A percentile compares a stretch with the other conserved stretches of the same genome.
These are phyloP conservation scores for Tetrapyrgos nigripes DNA, from an alignment of 1,284 basidiomycete genomes.

Conservation along the genomic window DNA sequence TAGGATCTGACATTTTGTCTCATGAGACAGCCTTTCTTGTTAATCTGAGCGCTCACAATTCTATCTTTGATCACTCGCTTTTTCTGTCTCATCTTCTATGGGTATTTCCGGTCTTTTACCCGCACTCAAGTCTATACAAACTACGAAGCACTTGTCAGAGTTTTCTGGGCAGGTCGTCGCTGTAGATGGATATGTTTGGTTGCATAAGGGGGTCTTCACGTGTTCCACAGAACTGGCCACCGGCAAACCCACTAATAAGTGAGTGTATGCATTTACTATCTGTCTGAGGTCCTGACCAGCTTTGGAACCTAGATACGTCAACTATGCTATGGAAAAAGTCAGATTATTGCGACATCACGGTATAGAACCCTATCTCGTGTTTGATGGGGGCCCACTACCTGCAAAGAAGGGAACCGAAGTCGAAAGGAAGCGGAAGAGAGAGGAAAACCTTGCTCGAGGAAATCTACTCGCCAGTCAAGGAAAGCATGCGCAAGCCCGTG, in stretches of 20 bases:
- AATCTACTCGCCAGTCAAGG: slow-evolving; percentile 80
- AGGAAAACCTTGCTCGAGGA: slow-evolving; percentile 73
- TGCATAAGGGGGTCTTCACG: slow-evolving; percentile 93
- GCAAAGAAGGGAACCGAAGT: slow-evolving; percentile 93
- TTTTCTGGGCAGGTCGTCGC: slow-evolving; percentile 84
- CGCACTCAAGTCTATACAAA: slow-evolving; percentile 90
- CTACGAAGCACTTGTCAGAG: slow-evolving; percentile 78
- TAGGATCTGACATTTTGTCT: too few relatives aligned
- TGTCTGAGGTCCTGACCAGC: background rate
- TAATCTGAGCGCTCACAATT: background rate
- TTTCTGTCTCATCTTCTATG: slow-evolving; percentile 53
- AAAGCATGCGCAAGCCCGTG: slow-evolving; percentile 81
- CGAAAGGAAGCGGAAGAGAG: slow-evolving; percentile 77
- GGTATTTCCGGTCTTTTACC: slow-evolving; percentile 95
- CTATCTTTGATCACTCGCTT: background rate
- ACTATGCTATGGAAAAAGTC: slow-evolving; percentile 94
- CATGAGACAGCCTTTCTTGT: too few relatives aligned
- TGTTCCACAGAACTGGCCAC: slow-evolving; percentile 93
- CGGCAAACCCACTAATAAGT: slow-evolving; percentile 85
- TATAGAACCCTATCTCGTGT: slow-evolving; percentile 92
- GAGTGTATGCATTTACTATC: slow-evolving; percentile 34
- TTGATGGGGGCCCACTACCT: slow-evolving; percentile 95
- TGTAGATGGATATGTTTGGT: slow-evolving; percentile 94
- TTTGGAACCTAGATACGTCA: slow-evolving; percentile 76
- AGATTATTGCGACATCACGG: slow-evolving; percentile 86